Conservation (phyloP, 2,329 filamentous ascomycete genomes). For the Tetracladium maxilliforme region DNA sequence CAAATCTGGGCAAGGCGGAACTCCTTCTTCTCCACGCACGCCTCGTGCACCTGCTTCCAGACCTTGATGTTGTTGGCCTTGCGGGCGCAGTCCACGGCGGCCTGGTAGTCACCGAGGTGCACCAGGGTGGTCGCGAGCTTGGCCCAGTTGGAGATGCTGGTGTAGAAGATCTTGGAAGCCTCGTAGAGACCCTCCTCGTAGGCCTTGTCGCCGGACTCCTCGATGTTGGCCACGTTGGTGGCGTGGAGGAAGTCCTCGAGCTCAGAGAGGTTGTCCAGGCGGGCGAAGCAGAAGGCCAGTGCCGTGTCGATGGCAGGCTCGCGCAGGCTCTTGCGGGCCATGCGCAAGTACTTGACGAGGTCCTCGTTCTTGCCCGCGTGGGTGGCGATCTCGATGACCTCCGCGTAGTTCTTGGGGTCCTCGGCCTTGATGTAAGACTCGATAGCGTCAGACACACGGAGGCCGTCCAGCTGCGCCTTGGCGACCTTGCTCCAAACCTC, state of each 20-base stretch:
- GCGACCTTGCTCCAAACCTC: slow-evolving; percentile 98
- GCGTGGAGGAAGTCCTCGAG: slow-evolving; percentile 90
- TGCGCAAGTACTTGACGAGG: slow-evolving; percentile 87
- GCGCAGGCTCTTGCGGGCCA: slow-evolving; percentile 92
- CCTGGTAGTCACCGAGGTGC: slow-evolving; percentile 94
- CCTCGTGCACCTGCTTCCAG: slow-evolving; percentile 96
- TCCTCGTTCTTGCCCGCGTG: slow-evolving; percentile 97
- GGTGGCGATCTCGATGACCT: slow-evolving; percentile 92
- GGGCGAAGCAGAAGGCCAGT: slow-evolving; percentile 84
- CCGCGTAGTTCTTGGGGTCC: slow-evolving; percentile 83
- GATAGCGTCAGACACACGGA: slow-evolving; percentile 83
- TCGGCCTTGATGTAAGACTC: slow-evolving; percentile 94
- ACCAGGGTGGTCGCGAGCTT: slow-evolving; percentile 96
- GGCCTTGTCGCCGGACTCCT: slow-evolving; percentile 95
- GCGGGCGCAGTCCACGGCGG: slow-evolving; percentile 90
- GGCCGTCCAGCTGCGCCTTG: slow-evolving; percentile 92
- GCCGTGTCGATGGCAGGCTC: slow-evolving; percentile 90
- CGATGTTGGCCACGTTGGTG: slow-evolving; percentile 89
- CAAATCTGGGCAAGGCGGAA: slow-evolving; percentile 98
- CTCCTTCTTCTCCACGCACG: slow-evolving; percentile 94
- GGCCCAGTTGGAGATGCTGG: slow-evolving; percentile 97
- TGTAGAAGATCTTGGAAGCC: slow-evolving; percentile 97
- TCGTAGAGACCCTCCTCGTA: slow-evolving; percentile 89
- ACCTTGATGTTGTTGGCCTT: slow-evolving; percentile 99
- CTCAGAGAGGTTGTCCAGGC: slow-evolving; percentile 80